Percentiles rank a stretch among this genome's conserved stretches.
phyloP scores from a whole-genome alignment of 331 rosid species.

The Telfairia occidentalis region DNA sequence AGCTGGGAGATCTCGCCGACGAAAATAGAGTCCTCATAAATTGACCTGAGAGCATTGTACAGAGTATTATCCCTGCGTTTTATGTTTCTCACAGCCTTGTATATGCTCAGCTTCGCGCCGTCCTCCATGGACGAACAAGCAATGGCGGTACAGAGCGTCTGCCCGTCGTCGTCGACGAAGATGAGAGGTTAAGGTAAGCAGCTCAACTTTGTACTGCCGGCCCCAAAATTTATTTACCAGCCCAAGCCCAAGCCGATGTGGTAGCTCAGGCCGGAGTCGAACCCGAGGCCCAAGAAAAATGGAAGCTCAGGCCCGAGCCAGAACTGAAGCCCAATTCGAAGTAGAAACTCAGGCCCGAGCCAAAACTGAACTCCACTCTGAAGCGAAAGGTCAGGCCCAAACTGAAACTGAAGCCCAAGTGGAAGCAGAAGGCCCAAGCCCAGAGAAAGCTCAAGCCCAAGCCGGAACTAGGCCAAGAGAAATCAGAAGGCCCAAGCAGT shows the following conservation, averaged over 20 bases:
- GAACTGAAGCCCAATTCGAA: not conserved
- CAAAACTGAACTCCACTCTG: not conserved
- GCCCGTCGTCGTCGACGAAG: not conserved
- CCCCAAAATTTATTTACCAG: not conserved
- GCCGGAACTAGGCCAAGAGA: no score
- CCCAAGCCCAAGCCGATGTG: not conserved
- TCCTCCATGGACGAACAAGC: constrained; percentile 23
- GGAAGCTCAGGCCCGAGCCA: not conserved
- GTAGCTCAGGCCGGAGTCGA: not conserved
- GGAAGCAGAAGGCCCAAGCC: not conserved
- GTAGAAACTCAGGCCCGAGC: not conserved
- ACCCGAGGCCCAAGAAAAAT: not conserved
- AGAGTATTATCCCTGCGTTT: constrained; percentile 52
- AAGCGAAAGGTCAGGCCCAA: not conserved
- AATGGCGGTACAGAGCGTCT: not conserved
- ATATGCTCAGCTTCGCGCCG: constrained; percentile 36
- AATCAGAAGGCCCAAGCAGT: not conserved
- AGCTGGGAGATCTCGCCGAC: constrained; percentile 67
- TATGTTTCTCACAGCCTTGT: constrained; percentile 59
- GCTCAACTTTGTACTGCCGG: not conserved
- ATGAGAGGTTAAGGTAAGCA: not conserved
- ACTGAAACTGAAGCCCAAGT: not conserved
- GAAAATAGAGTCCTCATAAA: constrained; percentile 60
- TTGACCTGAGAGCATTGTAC: constrained; percentile 70
- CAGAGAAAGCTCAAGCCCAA: not conserved